Evolutionary conservation across 2,329 filamentous ascomycete genomes (phyloP).

Genomic region (Verticillium longisporum): DNA sequence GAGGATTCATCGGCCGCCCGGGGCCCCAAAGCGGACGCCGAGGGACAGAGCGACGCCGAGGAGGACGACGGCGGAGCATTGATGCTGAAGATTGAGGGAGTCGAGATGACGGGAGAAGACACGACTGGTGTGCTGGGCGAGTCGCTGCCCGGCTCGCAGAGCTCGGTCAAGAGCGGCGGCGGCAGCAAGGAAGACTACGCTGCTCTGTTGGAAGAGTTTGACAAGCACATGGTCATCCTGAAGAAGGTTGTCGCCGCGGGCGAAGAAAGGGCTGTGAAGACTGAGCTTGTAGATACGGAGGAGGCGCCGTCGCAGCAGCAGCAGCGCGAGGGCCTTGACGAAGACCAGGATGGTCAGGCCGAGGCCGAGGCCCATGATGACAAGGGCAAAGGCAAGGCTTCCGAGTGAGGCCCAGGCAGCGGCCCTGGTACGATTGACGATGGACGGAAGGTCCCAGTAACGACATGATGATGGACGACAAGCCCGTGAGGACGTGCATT

Average conservation of each 20-base stretch:
- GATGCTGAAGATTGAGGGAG: conserved; percentile 58
- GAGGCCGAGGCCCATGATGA: background rate
- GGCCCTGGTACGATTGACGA: background rate
- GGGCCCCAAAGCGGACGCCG: conserved; percentile 17
- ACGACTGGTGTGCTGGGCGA: conserved; percentile 15
- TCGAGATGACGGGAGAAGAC: conserved; percentile 22
- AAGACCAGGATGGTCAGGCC: background rate
- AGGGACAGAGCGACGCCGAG: conserved; percentile 20
- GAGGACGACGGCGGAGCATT: conserved; percentile 30
- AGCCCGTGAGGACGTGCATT: background rate
- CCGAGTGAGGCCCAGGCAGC: background rate
- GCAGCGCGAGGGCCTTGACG: background rate
- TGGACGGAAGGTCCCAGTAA: background rate
- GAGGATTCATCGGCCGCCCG: conserved; percentile 17
- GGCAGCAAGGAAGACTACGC: conserved; percentile 40
- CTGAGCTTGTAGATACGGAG: background rate
- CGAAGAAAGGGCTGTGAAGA: conserved; percentile 17
- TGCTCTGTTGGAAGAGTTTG: conserved; percentile 50
- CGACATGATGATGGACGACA: background rate
- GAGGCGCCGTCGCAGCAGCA: background rate
- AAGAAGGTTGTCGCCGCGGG: conserved; percentile 46
- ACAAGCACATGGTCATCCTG: conserved; percentile 47
- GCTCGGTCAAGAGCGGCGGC: conserved; percentile 19
- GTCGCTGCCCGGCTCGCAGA: conserved; percentile 14
- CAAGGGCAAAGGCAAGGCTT: background rate